Conservation (phyloP, 208 protist genomes). For the Naegleria lovaniensis region DNA sequence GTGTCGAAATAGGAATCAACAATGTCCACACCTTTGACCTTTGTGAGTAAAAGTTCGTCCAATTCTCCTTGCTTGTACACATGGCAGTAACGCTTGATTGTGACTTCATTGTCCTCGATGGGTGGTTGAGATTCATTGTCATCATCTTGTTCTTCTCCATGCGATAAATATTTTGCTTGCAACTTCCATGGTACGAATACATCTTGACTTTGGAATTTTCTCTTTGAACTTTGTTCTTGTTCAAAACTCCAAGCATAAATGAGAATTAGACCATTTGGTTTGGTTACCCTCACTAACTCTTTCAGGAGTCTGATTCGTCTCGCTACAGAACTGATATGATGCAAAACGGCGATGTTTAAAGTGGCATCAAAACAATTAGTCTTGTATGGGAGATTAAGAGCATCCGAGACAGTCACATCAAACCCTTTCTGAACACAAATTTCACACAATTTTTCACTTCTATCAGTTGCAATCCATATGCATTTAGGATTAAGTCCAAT, state of each 20-base stretch:
- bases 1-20: not conserved
- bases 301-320: conserved; percentile 51
- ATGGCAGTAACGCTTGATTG: not conserved
- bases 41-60: not conserved
- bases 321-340: conserved; percentile 64
- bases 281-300: conserved; percentile 55
- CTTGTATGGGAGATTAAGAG: not conserved
- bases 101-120: not conserved
- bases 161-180: not conserved
- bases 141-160: not conserved
- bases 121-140: not conserved
- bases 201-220: conserved; percentile 4
- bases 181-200: not conserved
- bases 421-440: conserved; percentile 6
- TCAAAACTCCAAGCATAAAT: conserved; percentile 2
- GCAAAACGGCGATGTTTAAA: conserved; percentile 76
- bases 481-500: not conserved
- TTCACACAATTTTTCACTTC: not conserved
- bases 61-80: conserved; percentile 11
- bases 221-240: not conserved
- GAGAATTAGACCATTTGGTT: not conserved
- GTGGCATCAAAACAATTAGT: conserved; percentile 48
- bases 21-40: not conserved
- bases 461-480: not conserved
- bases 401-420: not conserved